Base-by-base conservation (phyloP, 345 rosid species). In the Brassica rapa region DNA sequence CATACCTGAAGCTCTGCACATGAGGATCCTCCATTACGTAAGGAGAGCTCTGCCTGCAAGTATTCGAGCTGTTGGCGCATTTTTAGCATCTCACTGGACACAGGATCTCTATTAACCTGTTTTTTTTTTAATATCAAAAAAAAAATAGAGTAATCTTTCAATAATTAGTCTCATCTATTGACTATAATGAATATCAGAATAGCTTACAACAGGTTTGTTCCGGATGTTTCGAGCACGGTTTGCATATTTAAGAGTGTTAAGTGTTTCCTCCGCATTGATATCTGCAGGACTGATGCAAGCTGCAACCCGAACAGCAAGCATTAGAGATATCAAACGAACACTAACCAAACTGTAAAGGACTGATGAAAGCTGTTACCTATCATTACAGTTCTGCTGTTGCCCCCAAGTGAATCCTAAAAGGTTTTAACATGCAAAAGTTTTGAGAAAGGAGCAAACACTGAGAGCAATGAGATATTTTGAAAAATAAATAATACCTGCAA, bases 231-330 rank as follows among this genome's bases (percentile, higher is more conserved):
- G 94, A 81, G 98, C 99, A 70, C 99, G 99, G 86, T 95, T 95
- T 74, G 99, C 99, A 78, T 95, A 95, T 82, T 95, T 95, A 63
- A 95, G 81, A 63, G 99, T 95, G 85, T 95, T 95, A 12, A 95
- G 93, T 8, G 98, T 93, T 83, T 95, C 99, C 88, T 95, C 99
- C 1, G 94, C 99, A 85, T 95, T 95, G 69, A 91, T 93, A 85
- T 95, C 99, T 59, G 99, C 99, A 35, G 98, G 99, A 78, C 99
- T 95, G 77, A 95, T 89, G 88, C 99, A 95, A 72, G 99, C 98
- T 95, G 87, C 57, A 76, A 62, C 75, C 24, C 46, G 4, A 35
- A 70, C 8, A 80, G 30, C 68, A 55, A 62, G 27, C 57, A 41
- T 19, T 63, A 66, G 14, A 24, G 35, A 37, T 67, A 57, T 15